Conservation (phyloP, 2,329 filamentous ascomycete genomes). For the Tolypocladium sp. region DNA sequence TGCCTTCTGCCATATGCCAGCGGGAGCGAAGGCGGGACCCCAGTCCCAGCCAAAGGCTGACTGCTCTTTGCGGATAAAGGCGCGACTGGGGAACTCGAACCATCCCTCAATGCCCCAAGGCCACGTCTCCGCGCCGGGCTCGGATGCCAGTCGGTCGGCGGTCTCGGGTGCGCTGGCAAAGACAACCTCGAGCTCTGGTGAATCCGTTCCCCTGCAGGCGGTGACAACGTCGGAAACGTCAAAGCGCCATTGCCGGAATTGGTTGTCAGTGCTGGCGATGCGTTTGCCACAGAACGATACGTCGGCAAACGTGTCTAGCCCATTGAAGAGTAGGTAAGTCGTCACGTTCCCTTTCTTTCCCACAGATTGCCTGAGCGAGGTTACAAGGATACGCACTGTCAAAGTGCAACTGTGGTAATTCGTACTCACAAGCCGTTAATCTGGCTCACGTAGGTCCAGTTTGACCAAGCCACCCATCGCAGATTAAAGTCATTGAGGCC, state of each 20-base stretch:
- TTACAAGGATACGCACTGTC: too few species aligned
- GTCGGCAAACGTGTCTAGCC: constrained; percentile 51
- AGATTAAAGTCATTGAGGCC: constrained; percentile 51
- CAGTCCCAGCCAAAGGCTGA: constrained; percentile 59
- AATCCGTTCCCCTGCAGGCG: background rate
- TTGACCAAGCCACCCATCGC: constrained; percentile 40
- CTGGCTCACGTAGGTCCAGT: constrained; percentile 52
- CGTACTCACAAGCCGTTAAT: constrained; percentile 30
- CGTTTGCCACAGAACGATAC: constrained; percentile 44
- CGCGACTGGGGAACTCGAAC: constrained; percentile 11
- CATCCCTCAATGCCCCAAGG: constrained; percentile 1
- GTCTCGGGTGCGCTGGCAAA: constrained; percentile 12
- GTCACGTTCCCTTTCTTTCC: too few species aligned
- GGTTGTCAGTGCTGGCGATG: constrained; percentile 50
- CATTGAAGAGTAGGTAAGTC: constrained; percentile 45
- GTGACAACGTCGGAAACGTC: constrained; percentile 38
- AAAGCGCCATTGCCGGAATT: constrained; percentile 54
- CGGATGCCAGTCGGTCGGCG: background rate
- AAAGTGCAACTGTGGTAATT: too few species aligned
- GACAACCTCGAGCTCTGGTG: constrained; percentile 6
- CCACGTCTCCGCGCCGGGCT: background rate
- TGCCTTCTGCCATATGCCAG: constrained; percentile 53
- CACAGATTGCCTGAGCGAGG: too few species aligned
- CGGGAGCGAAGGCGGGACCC: constrained; percentile 51
- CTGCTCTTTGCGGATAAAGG: constrained; percentile 47